Conservation (phyloP, 495 filamentous ascomycete genomes). For the Lichina pygmaea region DNA sequence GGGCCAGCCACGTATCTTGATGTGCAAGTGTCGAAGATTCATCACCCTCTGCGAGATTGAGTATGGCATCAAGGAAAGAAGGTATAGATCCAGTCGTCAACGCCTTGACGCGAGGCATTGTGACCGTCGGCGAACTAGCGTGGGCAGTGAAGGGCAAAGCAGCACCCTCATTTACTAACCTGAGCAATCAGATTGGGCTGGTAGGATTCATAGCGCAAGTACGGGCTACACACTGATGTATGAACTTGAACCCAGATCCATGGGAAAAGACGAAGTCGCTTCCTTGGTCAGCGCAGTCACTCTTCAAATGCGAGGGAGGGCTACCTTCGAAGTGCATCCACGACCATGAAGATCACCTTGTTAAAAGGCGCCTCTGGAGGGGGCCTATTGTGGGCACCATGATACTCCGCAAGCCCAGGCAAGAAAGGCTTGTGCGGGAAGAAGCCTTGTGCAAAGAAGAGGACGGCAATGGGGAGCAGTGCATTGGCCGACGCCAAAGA, state of each 20-base stretch:
- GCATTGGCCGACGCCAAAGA: conserved; percentile 29
- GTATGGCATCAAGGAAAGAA: conserved; percentile 86
- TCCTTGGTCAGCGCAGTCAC: neutral
- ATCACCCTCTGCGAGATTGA: conserved; percentile 90
- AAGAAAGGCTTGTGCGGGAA: conserved; percentile 93
- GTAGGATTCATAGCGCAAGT: neutral
- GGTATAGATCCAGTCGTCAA: conserved; percentile 92
- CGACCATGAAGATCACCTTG: conserved; percentile 86
- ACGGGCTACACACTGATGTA: conserved; percentile 42
- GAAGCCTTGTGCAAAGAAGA: conserved; percentile 76
- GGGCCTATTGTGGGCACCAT: conserved; percentile 15
- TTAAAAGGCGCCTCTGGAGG: conserved; percentile 43
- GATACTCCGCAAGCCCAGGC: conserved; percentile 47
- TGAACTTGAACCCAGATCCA: conserved; percentile 62
- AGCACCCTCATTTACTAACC: conserved; percentile 54
- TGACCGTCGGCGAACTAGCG: conserved; percentile 90
- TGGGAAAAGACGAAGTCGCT: conserved; percentile 87
- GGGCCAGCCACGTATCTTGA: conserved; percentile 89
- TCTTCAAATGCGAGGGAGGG: neutral
- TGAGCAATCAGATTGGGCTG: conserved; percentile 16
- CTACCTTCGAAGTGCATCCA: conserved; percentile 82
- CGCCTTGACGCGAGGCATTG: conserved; percentile 93
- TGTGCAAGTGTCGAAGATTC: conserved; percentile 57
- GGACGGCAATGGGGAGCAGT: conserved; percentile 47
- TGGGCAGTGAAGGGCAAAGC: conserved; percentile 88